A percentile compares a stretch with the other conserved stretches of the same genome.
These are phyloP conservation scores for Orychophragmus violaceus DNA, from an alignment of 345 rosid species.

Conservation along the genomic window DNA sequence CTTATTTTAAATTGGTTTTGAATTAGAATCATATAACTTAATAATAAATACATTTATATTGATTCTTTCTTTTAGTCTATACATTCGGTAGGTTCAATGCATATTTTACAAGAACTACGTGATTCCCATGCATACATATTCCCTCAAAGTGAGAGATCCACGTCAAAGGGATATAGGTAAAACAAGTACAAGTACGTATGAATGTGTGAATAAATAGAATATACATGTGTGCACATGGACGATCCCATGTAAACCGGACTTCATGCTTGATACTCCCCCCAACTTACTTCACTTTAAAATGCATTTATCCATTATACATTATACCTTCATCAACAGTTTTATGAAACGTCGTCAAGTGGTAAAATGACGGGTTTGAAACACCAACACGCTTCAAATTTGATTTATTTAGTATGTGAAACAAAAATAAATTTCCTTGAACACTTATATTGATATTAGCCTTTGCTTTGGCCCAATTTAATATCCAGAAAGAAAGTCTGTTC, in stretches of 20 bases:
- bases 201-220: neutral
- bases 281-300: conserved; percentile 9
- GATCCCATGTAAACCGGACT: conserved; percentile 13
- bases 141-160: neutral
- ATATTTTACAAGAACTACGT: conserved; percentile 9
- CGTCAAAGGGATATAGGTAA: conserved; percentile 1
- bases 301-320: neutral
- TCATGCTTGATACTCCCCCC: neutral
- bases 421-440: no score
- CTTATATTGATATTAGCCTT: no score
- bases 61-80: neutral
- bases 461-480: no score
- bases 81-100: neutral
- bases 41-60: neutral
- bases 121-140: conserved; percentile 10
- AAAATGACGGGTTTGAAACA: no score
- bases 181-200: conserved; percentile 10
- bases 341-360: no score
- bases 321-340: neutral
- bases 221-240: conserved; percentile 17
- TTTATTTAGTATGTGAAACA: no score
- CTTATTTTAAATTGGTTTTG: neutral
- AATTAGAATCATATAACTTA: neutral
- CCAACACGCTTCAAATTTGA: no score
- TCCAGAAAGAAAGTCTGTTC: no score